These are phyloP conservation scores for Cerioporus squamosus DNA, from an alignment of 1,284 basidiomycete species.

Conservation along the genomic window DNA sequence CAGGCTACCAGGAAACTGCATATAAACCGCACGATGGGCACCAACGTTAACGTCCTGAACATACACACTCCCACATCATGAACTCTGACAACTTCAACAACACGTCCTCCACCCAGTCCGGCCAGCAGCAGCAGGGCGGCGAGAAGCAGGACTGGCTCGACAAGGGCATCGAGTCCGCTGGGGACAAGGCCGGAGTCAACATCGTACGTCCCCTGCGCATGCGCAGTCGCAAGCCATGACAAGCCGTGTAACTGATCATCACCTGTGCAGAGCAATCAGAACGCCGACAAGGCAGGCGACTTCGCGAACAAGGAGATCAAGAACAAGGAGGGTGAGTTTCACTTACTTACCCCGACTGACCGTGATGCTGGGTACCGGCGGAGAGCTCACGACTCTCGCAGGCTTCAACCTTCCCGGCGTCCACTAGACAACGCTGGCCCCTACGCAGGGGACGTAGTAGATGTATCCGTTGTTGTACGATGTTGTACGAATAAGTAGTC, in stretches of 20 bases:
- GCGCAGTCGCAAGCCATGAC: conserved; percentile 4
- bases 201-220: conserved; percentile 32
- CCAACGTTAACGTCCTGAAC: too few species aligned
- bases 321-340: conserved; percentile 26
- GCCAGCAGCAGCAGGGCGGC: conserved; percentile 14
- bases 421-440: not conserved
- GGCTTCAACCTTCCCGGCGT: conserved; percentile 14
- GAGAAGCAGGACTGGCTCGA: conserved; percentile 38
- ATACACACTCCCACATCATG: not conserved
- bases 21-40: too few species aligned
- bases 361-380: too few species aligned
- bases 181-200: conserved; percentile 32
- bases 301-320: conserved; percentile 32
- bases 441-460: not conserved
- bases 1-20: too few species aligned
- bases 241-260: not conserved
- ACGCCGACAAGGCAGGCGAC: conserved; percentile 35
- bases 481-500: too few species aligned
- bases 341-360: not conserved
- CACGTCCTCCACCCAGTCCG: conserved; percentile 6
- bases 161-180: conserved; percentile 31
- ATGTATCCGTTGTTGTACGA: too few species aligned
- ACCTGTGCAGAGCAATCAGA: conserved; percentile 28
- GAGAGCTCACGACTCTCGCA: not conserved
- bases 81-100: conserved; percentile 6